Percentiles rank a stretch among this genome's conserved stretches.
phyloP scores from a whole-genome alignment of 208 protist species.

The Leptomonas seymouri region DNA sequence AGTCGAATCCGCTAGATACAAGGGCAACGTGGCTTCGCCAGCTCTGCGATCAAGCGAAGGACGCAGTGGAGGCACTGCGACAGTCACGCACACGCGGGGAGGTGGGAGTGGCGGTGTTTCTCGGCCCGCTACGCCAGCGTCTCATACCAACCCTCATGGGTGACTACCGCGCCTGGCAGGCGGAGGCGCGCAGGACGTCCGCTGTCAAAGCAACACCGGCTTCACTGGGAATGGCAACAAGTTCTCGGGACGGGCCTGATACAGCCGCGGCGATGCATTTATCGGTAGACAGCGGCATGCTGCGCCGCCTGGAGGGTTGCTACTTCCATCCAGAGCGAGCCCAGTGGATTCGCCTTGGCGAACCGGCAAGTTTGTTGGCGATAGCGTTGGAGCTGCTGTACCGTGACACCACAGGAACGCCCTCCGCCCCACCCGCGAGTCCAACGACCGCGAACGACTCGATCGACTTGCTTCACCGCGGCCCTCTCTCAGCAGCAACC shows the following conservation, averaged over 20 bases:
- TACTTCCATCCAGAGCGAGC: constrained; percentile 22
- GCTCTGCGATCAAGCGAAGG: constrained; percentile 1
- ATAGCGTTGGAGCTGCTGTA: constrained; percentile 37
- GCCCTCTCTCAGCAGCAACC: not conserved
- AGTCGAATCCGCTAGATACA: no score
- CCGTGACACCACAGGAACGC: not conserved
- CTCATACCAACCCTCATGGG: constrained; percentile 22
- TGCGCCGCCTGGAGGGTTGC: constrained; percentile 25
- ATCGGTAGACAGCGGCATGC: constrained; percentile 4
- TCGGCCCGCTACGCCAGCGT: constrained; percentile 15
- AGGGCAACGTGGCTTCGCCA: not conserved
- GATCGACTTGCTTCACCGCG: not conserved
- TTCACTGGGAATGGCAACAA: not conserved
- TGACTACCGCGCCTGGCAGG: constrained; percentile 22
- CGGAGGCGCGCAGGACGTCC: not conserved
- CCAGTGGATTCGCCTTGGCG: constrained; percentile 48
- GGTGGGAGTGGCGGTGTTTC: constrained; percentile 11
- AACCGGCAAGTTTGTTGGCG: constrained; percentile 56
- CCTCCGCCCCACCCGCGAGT: not conserved
- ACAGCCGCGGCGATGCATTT: not conserved
- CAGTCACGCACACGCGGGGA: constrained; percentile 15
- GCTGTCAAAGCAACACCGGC: not conserved
- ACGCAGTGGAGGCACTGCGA: constrained; percentile 16
- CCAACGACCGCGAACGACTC: constrained; percentile 2
- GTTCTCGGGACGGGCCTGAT: not conserved